A percentile compares a stretch with the other conserved stretches of the same genome.
Evolutionary conservation across 768 basidiomycete species (phyloP).

Genomic region (Cystofilobasidium capitatum): DNA sequence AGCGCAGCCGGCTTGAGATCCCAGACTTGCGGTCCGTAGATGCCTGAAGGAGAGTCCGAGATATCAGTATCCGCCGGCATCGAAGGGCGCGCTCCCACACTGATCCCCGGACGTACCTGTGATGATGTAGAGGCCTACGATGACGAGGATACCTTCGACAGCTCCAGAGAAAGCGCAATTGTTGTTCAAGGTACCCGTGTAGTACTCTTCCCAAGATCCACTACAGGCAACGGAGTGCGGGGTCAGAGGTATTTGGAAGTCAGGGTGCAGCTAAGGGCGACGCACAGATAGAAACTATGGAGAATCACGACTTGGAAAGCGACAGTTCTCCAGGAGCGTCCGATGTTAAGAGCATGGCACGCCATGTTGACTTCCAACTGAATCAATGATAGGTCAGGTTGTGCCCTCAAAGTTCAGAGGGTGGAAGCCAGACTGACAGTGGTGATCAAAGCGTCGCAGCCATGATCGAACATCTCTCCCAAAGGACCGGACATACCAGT

Average conservation of each 20-base stretch:
- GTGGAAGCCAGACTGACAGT: conserved; percentile 49
- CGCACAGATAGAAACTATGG: conserved; percentile 61
- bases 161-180: conserved; percentile 90
- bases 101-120: conserved; percentile 47
- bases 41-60: not conserved
- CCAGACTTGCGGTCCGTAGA: conserved; percentile 26
- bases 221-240: not conserved
- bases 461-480: conserved; percentile 98
- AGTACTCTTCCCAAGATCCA: conserved; percentile 30
- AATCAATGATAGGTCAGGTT: not conserved
- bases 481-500: conserved; percentile 97
- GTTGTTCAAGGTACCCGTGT: conserved; percentile 62
- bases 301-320: conserved; percentile 66
- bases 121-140: conserved; percentile 63
- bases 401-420: no score
- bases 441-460: conserved; percentile 90
- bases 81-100: not conserved
- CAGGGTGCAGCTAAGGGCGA: not conserved
- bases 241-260: not conserved
- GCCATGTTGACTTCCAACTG: conserved; percentile 81
- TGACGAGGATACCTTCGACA: conserved; percentile 87
- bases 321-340: conserved; percentile 97
- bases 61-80: not conserved
- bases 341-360: conserved; percentile 75
- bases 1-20: conserved; percentile 13